Evolutionary conservation across 192 early-diverging fungal genomes (phyloP).

Genomic region (Cladochytrium replicatum): DNA sequence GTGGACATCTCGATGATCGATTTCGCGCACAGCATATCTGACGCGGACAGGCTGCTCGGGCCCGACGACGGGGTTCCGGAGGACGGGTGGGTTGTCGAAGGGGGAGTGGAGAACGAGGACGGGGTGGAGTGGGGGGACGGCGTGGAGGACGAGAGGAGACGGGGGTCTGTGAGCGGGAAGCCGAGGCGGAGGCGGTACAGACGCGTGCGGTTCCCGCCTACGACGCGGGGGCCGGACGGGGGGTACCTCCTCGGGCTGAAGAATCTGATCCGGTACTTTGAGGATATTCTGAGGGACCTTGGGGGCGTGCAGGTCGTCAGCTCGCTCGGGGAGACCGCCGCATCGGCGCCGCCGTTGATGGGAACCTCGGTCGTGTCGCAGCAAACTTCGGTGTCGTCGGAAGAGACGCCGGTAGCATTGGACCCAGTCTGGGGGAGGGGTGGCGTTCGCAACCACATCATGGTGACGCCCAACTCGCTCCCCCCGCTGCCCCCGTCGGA

Average conservation of each 20-base stretch:
- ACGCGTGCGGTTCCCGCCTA: slow-evolving; percentile 47
- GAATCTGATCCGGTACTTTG: slow-evolving; percentile 58
- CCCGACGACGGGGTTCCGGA: slow-evolving; percentile 27
- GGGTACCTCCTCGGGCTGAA: slow-evolving; percentile 73
- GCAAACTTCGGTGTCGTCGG: too few relatives aligned
- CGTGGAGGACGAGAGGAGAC: neutral
- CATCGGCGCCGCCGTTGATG: too few relatives aligned
- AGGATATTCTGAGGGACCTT: too few relatives aligned
- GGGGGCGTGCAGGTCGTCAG: too few relatives aligned
- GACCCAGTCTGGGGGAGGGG: too few relatives aligned
- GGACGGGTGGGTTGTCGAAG: neutral
- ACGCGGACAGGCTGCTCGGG: slow-evolving; percentile 38
- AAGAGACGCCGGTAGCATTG: too few relatives aligned
- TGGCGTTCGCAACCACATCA: too few relatives aligned
- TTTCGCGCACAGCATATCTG: slow-evolving; percentile 82
- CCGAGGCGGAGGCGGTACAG: slow-evolving; percentile 13
- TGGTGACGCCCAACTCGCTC: too few relatives aligned
- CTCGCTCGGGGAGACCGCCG: too few relatives aligned
- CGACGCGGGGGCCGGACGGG: slow-evolving; percentile 60
- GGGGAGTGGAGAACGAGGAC: neutral
- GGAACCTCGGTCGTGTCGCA: too few relatives aligned
- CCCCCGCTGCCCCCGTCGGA: too few relatives aligned
- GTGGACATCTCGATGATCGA: slow-evolving; percentile 92
- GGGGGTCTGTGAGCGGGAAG: slow-evolving; percentile 23
- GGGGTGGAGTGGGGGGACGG: neutral